Conservation (phyloP, 805 yeast species). For the Vanderwaltozyma yarrowii region DNA sequence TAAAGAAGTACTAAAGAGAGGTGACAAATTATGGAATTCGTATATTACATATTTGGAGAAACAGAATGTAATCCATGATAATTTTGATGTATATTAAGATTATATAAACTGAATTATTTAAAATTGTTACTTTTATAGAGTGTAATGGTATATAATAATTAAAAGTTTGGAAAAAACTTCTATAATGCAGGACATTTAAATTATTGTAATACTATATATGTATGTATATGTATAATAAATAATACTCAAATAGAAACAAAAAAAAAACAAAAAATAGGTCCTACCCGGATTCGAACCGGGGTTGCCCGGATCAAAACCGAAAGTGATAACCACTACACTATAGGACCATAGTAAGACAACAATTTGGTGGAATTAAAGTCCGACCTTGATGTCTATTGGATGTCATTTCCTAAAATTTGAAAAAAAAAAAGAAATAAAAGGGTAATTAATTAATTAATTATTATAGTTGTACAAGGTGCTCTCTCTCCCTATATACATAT, state of each 20-base stretch:
- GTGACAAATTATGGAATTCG: conserved; percentile 41
- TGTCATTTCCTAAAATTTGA: too few relatives aligned
- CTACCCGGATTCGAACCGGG: conserved; percentile 83
- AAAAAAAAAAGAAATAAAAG: too few relatives aligned
- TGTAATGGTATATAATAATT: too few relatives aligned
- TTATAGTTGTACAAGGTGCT: too few relatives aligned
- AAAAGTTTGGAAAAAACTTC: too few relatives aligned
- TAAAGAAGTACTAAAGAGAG: conserved; percentile 34
- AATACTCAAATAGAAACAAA: not conserved
- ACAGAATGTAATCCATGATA: conserved; percentile 25
- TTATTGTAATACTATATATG: not conserved
- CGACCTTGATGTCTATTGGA: too few relatives aligned
- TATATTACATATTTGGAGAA: conserved; percentile 35
- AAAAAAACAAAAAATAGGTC: conserved; percentile 37
- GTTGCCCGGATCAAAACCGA: conserved; percentile 74
- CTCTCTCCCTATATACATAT: too few relatives aligned
- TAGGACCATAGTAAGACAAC: conserved; percentile 26
- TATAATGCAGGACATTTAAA: not conserved
- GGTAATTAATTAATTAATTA: too few relatives aligned
- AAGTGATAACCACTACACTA: conserved; percentile 77
- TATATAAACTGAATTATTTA: not conserved
- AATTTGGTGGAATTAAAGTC: too few relatives aligned
- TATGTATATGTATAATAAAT: not conserved
- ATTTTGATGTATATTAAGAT: conserved; percentile 12
- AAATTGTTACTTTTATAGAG: not conserved